phyloP scores from a whole-genome alignment of 2,329 filamentous ascomycete species.

The Talaromyces sp. region DNA sequence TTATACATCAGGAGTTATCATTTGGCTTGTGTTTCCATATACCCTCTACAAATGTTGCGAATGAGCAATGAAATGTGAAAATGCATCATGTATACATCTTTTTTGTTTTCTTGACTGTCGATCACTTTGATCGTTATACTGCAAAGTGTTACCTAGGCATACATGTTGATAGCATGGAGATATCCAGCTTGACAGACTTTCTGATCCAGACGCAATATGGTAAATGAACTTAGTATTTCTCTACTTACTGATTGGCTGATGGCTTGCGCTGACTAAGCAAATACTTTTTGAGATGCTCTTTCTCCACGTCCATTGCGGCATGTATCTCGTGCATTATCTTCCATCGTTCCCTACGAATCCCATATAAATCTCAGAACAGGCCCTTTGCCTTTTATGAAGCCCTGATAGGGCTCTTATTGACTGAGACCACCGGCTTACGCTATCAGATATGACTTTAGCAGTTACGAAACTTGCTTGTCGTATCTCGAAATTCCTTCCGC shows the following conservation, averaged over 20 bases:
- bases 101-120: background rate
- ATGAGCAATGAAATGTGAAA: slow-evolving; percentile 18
- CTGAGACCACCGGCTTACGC: background rate
- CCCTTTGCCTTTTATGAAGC: slow-evolving; percentile 1
- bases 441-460: slow-evolving; percentile 27
- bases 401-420: slow-evolving; percentile 2
- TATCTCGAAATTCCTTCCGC: slow-evolving; percentile 27
- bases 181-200: background rate
- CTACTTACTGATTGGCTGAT: background rate
- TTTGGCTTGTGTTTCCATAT: slow-evolving; percentile 15
- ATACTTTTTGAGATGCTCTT: background rate
- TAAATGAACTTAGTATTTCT: no score
- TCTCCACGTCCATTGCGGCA: background rate
- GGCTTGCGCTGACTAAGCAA: slow-evolving; percentile 7
- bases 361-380: background rate
- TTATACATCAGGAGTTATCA: slow-evolving; percentile 11
- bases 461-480: slow-evolving; percentile 24
- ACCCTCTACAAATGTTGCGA: slow-evolving; percentile 11
- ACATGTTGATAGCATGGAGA: background rate
- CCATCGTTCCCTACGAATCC: background rate
- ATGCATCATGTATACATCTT: slow-evolving; percentile 8
- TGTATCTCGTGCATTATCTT: background rate
- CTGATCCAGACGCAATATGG: background rate
- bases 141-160: background rate
- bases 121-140: background rate